Conservation (phyloP, 2,329 filamentous ascomycete species). For the Fusarium austroafricanum region DNA sequence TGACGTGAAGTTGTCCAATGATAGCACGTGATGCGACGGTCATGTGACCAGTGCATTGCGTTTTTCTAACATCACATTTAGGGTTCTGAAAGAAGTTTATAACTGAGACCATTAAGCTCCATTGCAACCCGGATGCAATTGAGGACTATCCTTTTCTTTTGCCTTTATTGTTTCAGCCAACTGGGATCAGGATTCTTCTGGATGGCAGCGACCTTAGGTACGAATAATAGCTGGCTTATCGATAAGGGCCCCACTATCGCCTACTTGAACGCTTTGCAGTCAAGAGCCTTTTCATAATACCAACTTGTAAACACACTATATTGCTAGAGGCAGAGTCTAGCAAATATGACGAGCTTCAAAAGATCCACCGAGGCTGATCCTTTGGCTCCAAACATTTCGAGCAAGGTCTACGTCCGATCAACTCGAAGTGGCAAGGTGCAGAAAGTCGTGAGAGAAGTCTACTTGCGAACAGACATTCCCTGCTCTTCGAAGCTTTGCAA, state of each 20-base stretch:
- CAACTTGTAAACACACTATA: conserved; percentile 14
- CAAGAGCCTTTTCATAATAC: conserved; percentile 38
- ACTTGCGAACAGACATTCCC: conserved; percentile 95
- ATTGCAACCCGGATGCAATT: background rate
- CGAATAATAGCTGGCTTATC: conserved; percentile 37
- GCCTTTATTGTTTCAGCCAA: background rate
- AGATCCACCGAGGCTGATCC: conserved; percentile 64
- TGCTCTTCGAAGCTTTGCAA: conserved; percentile 93
- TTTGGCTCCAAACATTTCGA: conserved; percentile 80
- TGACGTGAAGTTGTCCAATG: conserved; percentile 7
- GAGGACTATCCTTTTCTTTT: background rate
- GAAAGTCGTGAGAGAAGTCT: conserved; percentile 97
- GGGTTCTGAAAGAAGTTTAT: background rate
- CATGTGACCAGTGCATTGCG: conserved; percentile 4
- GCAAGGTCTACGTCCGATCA: conserved; percentile 95
- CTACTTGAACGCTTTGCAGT: conserved; percentile 41
- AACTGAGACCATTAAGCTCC: background rate
- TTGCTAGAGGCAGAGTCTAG: conserved; percentile 2
- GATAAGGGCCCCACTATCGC: conserved; percentile 48
- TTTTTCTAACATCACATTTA: background rate
- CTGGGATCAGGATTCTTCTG: background rate
- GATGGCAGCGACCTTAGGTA: background rate
- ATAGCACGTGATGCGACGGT: conserved; percentile 2
- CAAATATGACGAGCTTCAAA: conserved; percentile 74
- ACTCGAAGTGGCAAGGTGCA: conserved; percentile 97